These are phyloP conservation scores for Hygrophila difformis DNA, from an alignment of 257 asterid species.

Conservation along the genomic window DNA sequence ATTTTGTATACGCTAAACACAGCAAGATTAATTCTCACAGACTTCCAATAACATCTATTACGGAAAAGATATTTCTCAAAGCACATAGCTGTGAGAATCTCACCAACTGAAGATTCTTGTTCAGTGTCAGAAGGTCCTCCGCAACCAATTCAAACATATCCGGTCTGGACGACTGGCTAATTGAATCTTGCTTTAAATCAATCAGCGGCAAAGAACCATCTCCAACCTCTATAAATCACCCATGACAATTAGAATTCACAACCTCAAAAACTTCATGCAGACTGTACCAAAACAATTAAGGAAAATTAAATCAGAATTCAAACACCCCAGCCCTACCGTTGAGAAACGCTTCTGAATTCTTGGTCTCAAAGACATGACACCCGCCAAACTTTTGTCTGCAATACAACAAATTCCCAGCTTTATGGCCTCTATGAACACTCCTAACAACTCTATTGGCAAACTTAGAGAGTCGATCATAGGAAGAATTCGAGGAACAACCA, in stretches of 20 bases:
- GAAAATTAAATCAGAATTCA: not conserved
- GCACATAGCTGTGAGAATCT: constrained; percentile 21
- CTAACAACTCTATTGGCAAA: constrained; percentile 26
- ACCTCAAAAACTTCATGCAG: not conserved
- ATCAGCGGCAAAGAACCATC: constrained; percentile 29
- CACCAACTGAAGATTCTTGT: constrained; percentile 55
- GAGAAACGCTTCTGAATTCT: constrained; percentile 33
- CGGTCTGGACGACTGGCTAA: constrained; percentile 23
- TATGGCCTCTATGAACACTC: constrained; percentile 28
- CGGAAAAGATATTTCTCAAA: not conserved
- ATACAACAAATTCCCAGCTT: constrained; percentile 26
- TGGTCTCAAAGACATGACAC: constrained; percentile 31
- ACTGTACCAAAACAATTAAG: not conserved
- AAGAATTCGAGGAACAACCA: constrained; percentile 43
- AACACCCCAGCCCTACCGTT: constrained; percentile 25
- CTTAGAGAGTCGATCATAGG: constrained; percentile 23
- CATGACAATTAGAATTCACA: not conserved
- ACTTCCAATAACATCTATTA: not conserved
- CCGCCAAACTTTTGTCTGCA: constrained; percentile 26
- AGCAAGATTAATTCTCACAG: not conserved
- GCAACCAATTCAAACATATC: constrained; percentile 56
- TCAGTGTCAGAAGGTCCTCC: constrained; percentile 51
- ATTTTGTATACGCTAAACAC: not conserved
- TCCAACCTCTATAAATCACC: constrained; percentile 24
- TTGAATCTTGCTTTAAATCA: constrained; percentile 29